Evolutionary conservation across 495 filamentous ascomycete species (phyloP).

Genomic region (Podospora australis): DNA sequence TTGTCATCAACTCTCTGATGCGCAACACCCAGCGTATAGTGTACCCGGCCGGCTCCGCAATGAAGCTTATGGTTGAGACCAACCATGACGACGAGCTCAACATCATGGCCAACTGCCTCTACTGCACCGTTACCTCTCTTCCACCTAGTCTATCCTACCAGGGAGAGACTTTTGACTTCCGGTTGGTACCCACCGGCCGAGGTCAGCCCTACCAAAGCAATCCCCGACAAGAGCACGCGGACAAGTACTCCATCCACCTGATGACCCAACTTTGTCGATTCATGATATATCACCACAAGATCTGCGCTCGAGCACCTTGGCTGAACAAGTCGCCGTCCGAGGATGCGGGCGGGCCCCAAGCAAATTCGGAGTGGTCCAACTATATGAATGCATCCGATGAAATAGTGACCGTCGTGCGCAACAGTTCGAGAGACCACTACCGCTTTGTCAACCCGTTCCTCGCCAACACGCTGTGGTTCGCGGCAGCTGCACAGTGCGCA

Average conservation of each 20-base stretch:
- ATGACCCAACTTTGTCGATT: conserved; percentile 28
- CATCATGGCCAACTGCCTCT: conserved; percentile 19
- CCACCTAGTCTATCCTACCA: conserved; percentile 17
- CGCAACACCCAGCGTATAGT: conserved; percentile 22
- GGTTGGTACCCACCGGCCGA: not conserved
- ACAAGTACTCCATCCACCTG: conserved; percentile 24
- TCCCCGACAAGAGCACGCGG: conserved; percentile 12
- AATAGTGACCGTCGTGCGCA: conserved; percentile 19
- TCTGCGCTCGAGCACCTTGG: conserved; percentile 17
- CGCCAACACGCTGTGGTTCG: conserved; percentile 28
- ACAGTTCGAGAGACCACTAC: conserved; percentile 16
- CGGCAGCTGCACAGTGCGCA: conserved; percentile 22
- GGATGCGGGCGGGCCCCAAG: no score
- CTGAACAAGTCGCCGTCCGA: no score
- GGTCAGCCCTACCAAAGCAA: not conserved
- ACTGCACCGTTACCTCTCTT: conserved; percentile 18
- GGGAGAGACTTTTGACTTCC: conserved; percentile 21
- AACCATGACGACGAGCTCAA: conserved; percentile 6
- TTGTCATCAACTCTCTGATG: conserved; percentile 31
- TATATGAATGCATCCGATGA: conserved; percentile 23
- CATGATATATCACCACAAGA: conserved; percentile 28
- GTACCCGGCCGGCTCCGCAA: conserved; percentile 4
- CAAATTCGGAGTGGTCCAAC: conserved; percentile 13
- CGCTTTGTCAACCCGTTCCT: conserved; percentile 27
- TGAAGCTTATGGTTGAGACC: not conserved